A percentile compares a stretch with the other conserved stretches of the same genome.
phyloP scores from a whole-genome alignment of 441 rosid genomes.

The Theobroma grandiflorum region DNA sequence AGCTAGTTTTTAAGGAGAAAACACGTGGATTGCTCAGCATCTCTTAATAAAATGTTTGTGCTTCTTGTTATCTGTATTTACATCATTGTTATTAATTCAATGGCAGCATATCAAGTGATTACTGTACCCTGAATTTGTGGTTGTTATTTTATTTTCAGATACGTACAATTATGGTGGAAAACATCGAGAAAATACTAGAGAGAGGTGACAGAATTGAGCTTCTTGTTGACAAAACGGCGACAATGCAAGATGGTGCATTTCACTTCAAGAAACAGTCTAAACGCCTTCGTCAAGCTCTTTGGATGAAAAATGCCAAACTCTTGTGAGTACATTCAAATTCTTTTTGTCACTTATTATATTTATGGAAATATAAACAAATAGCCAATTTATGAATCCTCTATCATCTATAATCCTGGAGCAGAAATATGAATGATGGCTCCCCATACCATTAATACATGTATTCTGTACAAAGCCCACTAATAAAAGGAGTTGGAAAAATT shows the following conservation, averaged over 20 bases:
- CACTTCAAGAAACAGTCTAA: conserved; percentile 97
- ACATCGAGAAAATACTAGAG: conserved; percentile 91
- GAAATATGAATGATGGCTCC: neutral
- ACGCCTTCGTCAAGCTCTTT: conserved; percentile 85
- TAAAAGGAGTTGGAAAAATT: neutral
- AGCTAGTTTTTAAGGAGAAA: neutral
- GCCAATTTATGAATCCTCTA: neutral
- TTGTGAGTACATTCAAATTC: conserved; percentile 58
- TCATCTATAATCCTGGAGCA: neutral
- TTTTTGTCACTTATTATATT: conserved; percentile 8
- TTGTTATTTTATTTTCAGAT: conserved; percentile 47
- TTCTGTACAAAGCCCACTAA: neutral
- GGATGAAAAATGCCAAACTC: conserved; percentile 97
- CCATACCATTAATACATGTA: neutral
- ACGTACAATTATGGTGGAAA: conserved; percentile 89
- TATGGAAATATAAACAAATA: neutral
- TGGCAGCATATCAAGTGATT: conserved; percentile 11
- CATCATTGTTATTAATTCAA: neutral
- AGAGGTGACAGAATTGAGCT: conserved; percentile 97
- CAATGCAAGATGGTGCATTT: conserved; percentile 94
- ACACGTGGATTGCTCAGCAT: neutral
- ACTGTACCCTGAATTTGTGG: conserved; percentile 1
- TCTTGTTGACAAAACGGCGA: conserved; percentile 93
- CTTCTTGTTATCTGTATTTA: neutral
- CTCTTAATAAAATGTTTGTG: neutral